Evolutionary conservation across 768 basidiomycete species (phyloP).

Genomic region (Pleurotus salmoneostramineus): DNA sequence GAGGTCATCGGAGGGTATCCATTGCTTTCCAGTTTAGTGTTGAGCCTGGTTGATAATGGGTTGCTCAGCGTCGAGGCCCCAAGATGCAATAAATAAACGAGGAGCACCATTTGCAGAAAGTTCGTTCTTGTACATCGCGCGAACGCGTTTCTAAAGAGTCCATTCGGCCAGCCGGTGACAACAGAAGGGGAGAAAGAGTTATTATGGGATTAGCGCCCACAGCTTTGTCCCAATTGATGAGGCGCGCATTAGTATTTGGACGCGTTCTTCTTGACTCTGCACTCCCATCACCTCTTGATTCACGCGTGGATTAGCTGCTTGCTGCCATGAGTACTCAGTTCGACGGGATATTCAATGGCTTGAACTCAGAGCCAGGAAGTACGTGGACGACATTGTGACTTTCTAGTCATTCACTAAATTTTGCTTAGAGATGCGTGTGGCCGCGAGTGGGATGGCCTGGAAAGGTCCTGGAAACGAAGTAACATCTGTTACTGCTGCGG

Average conservation of each 20-base stretch:
- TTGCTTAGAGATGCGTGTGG: constrained; percentile 79
- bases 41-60: constrained; percentile 62
- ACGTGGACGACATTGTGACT: constrained; percentile 29
- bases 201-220: neutral
- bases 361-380: constrained; percentile 78
- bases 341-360: constrained; percentile 78
- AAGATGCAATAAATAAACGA: neutral
- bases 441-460: constrained; percentile 92
- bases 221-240: neutral
- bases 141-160: constrained; percentile 64
- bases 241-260: neutral
- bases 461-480: constrained; percentile 72
- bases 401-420: neutral
- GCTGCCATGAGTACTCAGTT: constrained; percentile 44
- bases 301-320: too few species aligned
- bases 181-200: neutral
- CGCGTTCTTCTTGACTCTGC: neutral
- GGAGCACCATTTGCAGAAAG: constrained; percentile 87
- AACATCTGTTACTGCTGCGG: constrained; percentile 57
- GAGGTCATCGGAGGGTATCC: constrained; percentile 87
- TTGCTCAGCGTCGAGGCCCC: constrained; percentile 8
- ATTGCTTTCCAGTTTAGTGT: constrained; percentile 86
- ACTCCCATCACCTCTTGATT: neutral
- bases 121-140: constrained; percentile 66
- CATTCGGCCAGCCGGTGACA: constrained; percentile 22